A percentile compares a stretch with the other conserved stretches of the same genome.
Evolutionary conservation across 2,329 filamentous ascomycete species (phyloP).

Genomic region (Chalaropsis ovoidea): DNA sequence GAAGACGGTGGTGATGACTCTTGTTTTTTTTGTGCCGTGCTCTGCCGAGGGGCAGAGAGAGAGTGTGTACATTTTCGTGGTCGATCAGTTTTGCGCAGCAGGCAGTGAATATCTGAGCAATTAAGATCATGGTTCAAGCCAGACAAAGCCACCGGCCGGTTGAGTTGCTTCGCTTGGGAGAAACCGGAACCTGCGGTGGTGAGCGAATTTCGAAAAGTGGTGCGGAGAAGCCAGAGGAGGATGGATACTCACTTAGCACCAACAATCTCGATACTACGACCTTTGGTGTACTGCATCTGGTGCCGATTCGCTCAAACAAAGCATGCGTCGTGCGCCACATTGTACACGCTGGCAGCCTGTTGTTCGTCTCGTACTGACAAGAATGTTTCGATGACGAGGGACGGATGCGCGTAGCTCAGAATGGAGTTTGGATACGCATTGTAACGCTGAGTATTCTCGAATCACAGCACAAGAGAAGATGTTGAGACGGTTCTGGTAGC

Average conservation of each 20-base stretch:
- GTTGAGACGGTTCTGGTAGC: not conserved
- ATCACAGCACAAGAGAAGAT: not conserved
- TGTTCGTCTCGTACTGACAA: not conserved
- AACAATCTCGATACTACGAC: not conserved
- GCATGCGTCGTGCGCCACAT: not conserved
- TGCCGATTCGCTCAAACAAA: not conserved
- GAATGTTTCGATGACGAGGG: not conserved
- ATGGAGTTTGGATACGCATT: not conserved
- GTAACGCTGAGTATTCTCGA: not conserved
- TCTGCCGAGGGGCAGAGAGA: not conserved
- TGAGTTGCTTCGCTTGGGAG: not conserved
- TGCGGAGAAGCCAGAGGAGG: not conserved
- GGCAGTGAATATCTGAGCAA: slow-evolving; percentile 7
- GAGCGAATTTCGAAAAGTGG: not conserved
- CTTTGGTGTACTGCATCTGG: not conserved
- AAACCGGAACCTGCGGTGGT: slow-evolving; percentile 10
- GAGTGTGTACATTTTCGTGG: not conserved
- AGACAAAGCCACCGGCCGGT: not conserved
- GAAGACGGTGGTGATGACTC: not conserved
- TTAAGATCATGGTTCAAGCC: slow-evolving; percentile 8
- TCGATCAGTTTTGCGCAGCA: not conserved
- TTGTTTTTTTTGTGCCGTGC: not conserved
- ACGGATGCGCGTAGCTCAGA: not conserved
- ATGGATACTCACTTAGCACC: not conserved
- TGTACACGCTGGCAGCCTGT: slow-evolving; percentile 7